These are phyloP conservation scores for Phialophora tarda DNA, from an alignment of 2,329 filamentous ascomycete genomes.

Conservation along the genomic window DNA sequence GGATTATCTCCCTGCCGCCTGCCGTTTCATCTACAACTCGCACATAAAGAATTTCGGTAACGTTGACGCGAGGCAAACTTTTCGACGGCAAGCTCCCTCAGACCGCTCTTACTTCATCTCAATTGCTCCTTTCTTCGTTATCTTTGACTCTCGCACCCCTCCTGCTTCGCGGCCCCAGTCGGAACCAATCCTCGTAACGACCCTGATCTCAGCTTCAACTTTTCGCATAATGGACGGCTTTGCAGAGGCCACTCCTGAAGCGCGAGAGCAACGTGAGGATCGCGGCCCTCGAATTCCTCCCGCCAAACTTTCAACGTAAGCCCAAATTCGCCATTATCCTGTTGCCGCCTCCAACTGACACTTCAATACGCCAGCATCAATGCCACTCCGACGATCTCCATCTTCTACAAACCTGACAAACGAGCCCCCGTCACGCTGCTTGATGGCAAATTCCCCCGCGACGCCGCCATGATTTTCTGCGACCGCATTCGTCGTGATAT, in stretches of 20 bases:
- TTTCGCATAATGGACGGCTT: slow-evolving; percentile 28
- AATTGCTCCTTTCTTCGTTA: not conserved
- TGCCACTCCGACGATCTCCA: slow-evolving; percentile 29
- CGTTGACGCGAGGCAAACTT: slow-evolving; percentile 1
- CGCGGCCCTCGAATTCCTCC: slow-evolving; percentile 33
- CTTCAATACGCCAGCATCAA: slow-evolving; percentile 23
- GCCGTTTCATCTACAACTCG: not conserved
- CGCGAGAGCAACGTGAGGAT: slow-evolving; percentile 27
- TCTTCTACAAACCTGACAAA: slow-evolving; percentile 32
- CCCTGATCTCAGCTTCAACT: slow-evolving; percentile 5
- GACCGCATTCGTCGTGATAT: slow-evolving; percentile 33
- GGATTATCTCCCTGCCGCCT: slow-evolving; percentile 5
- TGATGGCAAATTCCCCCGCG: slow-evolving; percentile 30
- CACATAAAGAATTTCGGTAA: not conserved
- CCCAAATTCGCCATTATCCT: not conserved
- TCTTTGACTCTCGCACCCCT: not conserved
- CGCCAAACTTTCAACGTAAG: slow-evolving; percentile 32
- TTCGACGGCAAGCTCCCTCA: not conserved
- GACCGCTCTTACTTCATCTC: not conserved
- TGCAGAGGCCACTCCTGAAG: slow-evolving; percentile 11
- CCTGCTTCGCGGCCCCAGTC: not conserved
- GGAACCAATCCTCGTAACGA: not conserved
- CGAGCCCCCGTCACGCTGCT: slow-evolving; percentile 17
- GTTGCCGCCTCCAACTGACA: not conserved
- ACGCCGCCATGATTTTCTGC: slow-evolving; percentile 36